Evolutionary conservation across 192 early-diverging fungal genomes (phyloP).

Genomic region (Backusella parvicylindrica): DNA sequence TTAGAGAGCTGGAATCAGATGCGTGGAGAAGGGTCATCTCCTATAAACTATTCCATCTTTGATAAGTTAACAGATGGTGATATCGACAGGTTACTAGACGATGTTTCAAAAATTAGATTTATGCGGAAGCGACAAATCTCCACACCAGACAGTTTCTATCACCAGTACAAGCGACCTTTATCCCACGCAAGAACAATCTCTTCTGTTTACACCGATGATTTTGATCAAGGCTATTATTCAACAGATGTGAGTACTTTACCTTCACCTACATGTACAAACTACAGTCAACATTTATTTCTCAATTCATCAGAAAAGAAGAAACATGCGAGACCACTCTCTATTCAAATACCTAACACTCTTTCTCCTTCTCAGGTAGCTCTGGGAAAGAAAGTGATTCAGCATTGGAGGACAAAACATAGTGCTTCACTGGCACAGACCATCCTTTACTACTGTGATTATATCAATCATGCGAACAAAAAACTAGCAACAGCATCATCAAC

Average conservation of each 20-base stretch:
- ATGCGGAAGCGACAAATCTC: slow-evolving; percentile 17
- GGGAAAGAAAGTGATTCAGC: slow-evolving; percentile 37
- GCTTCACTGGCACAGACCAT: slow-evolving; percentile 62
- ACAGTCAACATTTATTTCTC: slow-evolving; percentile 3
- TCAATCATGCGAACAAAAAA: slow-evolving; percentile 84
- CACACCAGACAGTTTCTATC: slow-evolving; percentile 2
- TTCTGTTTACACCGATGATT: neutral
- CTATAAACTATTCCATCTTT: slow-evolving; percentile 35
- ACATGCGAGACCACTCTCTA: neutral
- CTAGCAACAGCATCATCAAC: slow-evolving; percentile 75
- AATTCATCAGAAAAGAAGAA: neutral
- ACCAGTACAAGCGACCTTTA: neutral
- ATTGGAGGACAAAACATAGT: slow-evolving; percentile 50
- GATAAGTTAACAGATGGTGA: slow-evolving; percentile 50
- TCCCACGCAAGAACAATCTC: slow-evolving; percentile 2
- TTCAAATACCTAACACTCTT: slow-evolving; percentile 28
- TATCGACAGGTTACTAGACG: slow-evolving; percentile 49
- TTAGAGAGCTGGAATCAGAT: neutral
- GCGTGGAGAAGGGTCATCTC: neutral
- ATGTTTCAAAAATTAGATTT: slow-evolving; percentile 49
- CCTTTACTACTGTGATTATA: slow-evolving; percentile 55
- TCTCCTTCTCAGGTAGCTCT: slow-evolving; percentile 42
- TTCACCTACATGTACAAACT: slow-evolving; percentile 1
- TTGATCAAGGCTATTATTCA: slow-evolving; percentile 3
- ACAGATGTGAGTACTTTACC: slow-evolving; percentile 7